These are phyloP conservation scores for Lactarius psammicola DNA, from an alignment of 768 basidiomycete species.

Conservation along the genomic window DNA sequence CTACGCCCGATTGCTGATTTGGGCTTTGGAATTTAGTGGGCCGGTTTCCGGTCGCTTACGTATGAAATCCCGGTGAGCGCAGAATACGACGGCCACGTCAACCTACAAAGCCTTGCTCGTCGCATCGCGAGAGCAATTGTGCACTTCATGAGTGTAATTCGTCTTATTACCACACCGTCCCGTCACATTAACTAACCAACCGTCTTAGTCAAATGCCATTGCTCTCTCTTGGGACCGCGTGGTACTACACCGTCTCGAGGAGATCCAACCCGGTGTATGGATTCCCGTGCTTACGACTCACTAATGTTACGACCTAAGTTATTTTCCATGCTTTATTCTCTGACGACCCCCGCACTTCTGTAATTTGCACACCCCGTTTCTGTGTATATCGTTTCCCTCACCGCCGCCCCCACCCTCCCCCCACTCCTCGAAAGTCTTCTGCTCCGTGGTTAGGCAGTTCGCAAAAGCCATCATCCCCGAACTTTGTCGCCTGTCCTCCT, in stretches of 20 bases:
- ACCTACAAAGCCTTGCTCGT: conserved; percentile 26
- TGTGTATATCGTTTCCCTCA: conserved; percentile 2
- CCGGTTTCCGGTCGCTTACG: conserved; percentile 24
- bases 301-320: conserved; percentile 12
- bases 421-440: neutral
- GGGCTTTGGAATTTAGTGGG: conserved; percentile 17
- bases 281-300: conserved; percentile 23
- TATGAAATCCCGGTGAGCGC: conserved; percentile 26
- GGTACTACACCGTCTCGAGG: conserved; percentile 27
- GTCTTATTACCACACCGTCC: neutral
- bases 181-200: neutral
- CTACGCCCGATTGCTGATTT: neutral
- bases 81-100: conserved; percentile 17
- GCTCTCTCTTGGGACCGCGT: conserved; percentile 28
- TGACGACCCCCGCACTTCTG: conserved; percentile 1
- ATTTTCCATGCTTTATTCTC: conserved; percentile 23
- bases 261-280: conserved; percentile 23
- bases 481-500: neutral
- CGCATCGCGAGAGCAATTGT: conserved; percentile 27
- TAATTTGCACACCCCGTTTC: neutral
- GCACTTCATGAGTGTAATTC: conserved; percentile 28
- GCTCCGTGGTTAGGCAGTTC: conserved; percentile 13
- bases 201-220: conserved; percentile 23
- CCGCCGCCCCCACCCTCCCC: neutral
- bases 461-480: conserved; percentile 9